Base-by-base conservation (phyloP, 345 rosid genomes). In the Gossypium ekmanianum region DNA sequence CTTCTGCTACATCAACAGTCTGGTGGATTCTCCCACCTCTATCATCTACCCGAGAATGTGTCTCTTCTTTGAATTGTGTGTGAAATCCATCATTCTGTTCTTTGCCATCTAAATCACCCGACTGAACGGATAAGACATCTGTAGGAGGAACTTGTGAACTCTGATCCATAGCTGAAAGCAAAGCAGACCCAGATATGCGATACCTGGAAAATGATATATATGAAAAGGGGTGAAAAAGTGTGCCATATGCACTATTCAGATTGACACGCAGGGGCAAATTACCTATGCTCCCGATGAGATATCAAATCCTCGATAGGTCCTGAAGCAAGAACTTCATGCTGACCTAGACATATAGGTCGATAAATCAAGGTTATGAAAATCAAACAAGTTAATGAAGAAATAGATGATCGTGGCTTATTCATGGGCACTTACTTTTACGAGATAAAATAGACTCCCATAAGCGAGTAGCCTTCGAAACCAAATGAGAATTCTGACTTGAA, bases 261-360 rank as follows among this genome's bases (percentile, higher is more conserved):
- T 52, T 6, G 34, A 73, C 20, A 45, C 39, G 26, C 26, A 9
- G 62, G 26, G 45, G 82, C 57, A 76, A 77, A 20, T 81, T 86
- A 90, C 99, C 99, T 93, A 84, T 95, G 99, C 84, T 95, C 99
- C 69, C 99, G 87, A 72, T 93, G 99, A 81, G 98, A 97, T 78
- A 95, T 93, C 79, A 95, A 85, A 78, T 95, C 99, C 85, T 95
- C 99, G 73, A 95, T 95, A 61, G 99, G 99, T 68, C 99, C 99
- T 24, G 98, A 95, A 45, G 98, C 98, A 78, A 95, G 97, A 87
- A 89, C 92, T 85, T 95, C 99, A 89, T 95, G 98, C 80, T 95
- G 94, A 81, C 90, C 99, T 95, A 86, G 74, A 68, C 39, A 59
- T 59, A 59, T 59, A 5, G 71, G 79, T 72, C 67, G 54, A 54